Base-by-base conservation (phyloP, 345 rosid genomes). In the Angophora floribunda region DNA sequence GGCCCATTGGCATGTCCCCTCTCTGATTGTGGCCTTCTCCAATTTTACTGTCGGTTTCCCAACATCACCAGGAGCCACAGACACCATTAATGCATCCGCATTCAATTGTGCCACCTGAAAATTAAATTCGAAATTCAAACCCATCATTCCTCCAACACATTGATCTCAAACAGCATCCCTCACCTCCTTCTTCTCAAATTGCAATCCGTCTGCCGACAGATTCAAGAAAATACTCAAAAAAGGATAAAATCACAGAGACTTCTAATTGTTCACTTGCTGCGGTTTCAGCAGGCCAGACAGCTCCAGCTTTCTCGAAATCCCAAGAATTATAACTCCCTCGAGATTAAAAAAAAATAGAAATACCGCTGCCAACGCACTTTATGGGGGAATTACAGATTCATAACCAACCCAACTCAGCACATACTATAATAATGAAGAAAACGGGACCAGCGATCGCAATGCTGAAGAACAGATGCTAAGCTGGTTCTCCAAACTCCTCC, bases 61-160 rank as follows among this genome's bases (percentile, higher is more conserved):
- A 36, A 91, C 90, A 86, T 97, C 98, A 52, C 95, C 96, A n/a
- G 99, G 98, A 91, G 97, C 95, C 88, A 97, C 91, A 24, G 97
- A 95, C 36, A 98, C 87, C 90, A 87, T 87, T 92, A 97, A 90
- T 87, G 95, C 93, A 87, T 96, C 96, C 88, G 65, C 94, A 67
- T 92, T 93, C 50, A 91, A 84, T 88, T 91, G 90, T 16, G 93
- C 86, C 80, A 95, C 96, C 99, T 96, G 75, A 57, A 85, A 86
- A 82, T 57, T 32, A 24, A 86, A 67, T 52, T 44, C 52, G 21
- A 75, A 41, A 75, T 75, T 75, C 79, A 57, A 55, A 75, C 30
- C 85, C 65, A 9, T 85, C 22, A 51, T 52, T 55, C 52, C n/a
- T 59, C 13, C n/a, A 24, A 75, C 84, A 75, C 28, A 75, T 75